A percentile compares a stretch with the other conserved stretches of the same genome.
phyloP scores from a whole-genome alignment of 176 grass and related monocot species.

The Elymus sibiricus region DNA sequence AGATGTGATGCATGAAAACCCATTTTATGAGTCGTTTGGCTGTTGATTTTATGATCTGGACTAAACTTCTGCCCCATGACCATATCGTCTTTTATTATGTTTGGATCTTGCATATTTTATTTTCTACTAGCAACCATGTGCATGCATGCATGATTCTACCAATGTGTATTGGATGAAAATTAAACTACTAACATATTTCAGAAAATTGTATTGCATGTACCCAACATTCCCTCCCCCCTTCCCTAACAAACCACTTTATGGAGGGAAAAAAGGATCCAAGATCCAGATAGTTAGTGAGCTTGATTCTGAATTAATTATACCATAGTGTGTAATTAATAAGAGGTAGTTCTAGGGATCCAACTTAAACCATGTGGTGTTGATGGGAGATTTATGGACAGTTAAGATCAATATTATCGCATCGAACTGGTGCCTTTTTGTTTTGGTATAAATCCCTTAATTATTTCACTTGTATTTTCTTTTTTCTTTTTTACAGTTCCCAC shows the following conservation, averaged over 20 bases:
- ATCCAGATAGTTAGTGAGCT: too few relatives aligned
- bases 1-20: background rate
- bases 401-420: background rate
- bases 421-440: background rate
- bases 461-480: background rate
- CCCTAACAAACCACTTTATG: too few relatives aligned
- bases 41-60: slow-evolving; percentile 2
- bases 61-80: background rate
- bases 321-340: too few relatives aligned
- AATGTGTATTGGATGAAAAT: too few relatives aligned
- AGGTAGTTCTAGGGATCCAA: too few relatives aligned
- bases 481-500: background rate
- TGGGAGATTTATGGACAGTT: background rate
- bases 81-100: background rate
- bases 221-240: too few relatives aligned
- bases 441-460: background rate
- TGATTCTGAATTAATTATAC: too few relatives aligned
- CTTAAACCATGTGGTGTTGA: too few relatives aligned
- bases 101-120: background rate
- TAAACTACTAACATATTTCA: too few relatives aligned
- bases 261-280: too few relatives aligned
- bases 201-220: too few relatives aligned
- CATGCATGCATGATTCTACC: too few relatives aligned
- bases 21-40: background rate
- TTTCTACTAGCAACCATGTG: background rate